phyloP scores from a whole-genome alignment of 306 rosid genomes.

The Prosopis cineraria region DNA sequence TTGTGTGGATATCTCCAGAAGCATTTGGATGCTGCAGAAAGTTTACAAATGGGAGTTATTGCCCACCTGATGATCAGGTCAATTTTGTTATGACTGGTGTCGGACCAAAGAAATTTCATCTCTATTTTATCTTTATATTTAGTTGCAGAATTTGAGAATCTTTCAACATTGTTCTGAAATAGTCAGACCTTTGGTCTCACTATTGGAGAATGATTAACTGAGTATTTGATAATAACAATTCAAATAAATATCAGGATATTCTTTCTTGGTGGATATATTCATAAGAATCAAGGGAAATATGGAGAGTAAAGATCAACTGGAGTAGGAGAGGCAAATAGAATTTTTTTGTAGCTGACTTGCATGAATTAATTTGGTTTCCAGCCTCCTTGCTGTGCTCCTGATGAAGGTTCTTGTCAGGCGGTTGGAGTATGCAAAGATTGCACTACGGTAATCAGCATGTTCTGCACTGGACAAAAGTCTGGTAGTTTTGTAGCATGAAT shows the following conservation, averaged over 20 bases:
- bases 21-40: conserved; percentile 99
- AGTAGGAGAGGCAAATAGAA: conserved; percentile 12
- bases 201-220: conserved; percentile 5
- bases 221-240: conserved; percentile 7
- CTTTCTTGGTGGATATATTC: conserved; percentile 18
- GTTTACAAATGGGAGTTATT: conserved; percentile 80
- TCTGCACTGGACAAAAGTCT: conserved; percentile 15
- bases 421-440: conserved; percentile 87
- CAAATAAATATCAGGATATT: conserved; percentile 5
- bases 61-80: conserved; percentile 99
- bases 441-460: conserved; percentile 79
- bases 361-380: conserved; percentile 44
- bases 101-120: conserved; percentile 22
- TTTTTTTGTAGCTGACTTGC: conserved; percentile 36
- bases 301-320: conserved; percentile 19
- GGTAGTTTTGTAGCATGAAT: conserved; percentile 6
- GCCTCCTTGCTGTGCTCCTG: conserved; percentile 92
- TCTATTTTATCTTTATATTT: conserved; percentile 29
- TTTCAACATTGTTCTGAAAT: not conserved
- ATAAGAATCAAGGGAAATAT: conserved; percentile 3
- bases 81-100: not conserved
- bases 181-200: not conserved
- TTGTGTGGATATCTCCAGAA: conserved; percentile 98
- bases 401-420: conserved; percentile 63
- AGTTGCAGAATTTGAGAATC: conserved; percentile 1